These are phyloP conservation scores for Clausena lansium DNA, from an alignment of 345 rosid species.

Conservation along the genomic window DNA sequence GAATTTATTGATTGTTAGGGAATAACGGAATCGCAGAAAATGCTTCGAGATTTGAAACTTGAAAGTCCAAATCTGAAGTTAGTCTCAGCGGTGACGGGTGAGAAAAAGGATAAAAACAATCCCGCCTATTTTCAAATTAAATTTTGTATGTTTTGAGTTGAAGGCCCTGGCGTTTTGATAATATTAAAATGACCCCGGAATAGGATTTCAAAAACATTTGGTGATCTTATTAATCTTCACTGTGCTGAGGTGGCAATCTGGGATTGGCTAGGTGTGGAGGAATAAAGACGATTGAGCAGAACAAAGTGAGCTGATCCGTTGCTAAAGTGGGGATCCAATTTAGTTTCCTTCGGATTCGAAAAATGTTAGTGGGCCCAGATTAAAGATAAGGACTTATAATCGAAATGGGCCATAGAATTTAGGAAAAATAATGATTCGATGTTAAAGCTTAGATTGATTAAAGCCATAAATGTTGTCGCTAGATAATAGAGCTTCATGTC, in stretches of 20 bases:
- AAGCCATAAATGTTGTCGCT: too few species aligned
- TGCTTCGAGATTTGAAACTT: constrained; percentile 11
- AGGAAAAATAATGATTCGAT: neutral
- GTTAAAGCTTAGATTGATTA: neutral
- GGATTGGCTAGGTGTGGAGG: neutral
- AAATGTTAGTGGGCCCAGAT: neutral
- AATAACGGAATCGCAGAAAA: neutral
- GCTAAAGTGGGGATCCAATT: neutral
- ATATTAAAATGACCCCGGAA: neutral
- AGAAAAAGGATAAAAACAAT: neutral
- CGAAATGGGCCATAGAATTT: constrained; percentile 8
- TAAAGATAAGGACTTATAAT: neutral
- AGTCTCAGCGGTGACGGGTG: neutral
- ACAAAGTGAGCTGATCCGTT: neutral
- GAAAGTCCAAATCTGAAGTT: constrained; percentile 1
- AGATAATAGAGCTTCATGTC: too few species aligned
- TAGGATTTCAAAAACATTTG: neutral
- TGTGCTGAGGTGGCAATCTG: neutral
- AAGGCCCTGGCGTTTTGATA: neutral
- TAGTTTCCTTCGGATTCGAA: neutral
- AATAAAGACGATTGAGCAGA: neutral
- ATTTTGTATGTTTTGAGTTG: neutral
- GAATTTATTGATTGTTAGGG: neutral
- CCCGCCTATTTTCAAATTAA: constrained; percentile 19
- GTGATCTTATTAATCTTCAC: neutral